Percentiles rank a stretch among this genome's conserved stretches.
These are phyloP conservation scores for Phycomyces blakesleeanus DNA, from an alignment of 192 early-diverging fungal species.

Conservation along the genomic window DNA sequence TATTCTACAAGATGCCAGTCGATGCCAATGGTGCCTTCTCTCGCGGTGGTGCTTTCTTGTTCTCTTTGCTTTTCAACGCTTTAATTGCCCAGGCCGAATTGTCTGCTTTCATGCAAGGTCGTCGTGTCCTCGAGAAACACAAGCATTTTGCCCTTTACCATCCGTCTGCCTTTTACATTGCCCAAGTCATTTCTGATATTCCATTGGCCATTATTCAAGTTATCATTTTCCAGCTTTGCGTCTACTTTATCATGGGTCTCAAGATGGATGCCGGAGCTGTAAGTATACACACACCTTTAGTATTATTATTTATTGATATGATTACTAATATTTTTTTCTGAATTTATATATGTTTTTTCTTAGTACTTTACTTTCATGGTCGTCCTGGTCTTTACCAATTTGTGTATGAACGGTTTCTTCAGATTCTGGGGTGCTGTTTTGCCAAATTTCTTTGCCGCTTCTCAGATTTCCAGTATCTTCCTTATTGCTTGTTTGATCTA, in stretches of 20 bases:
- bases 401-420: slow-evolving; percentile 61
- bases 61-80: slow-evolving; percentile 65
- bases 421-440: slow-evolving; percentile 52
- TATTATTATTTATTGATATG: too few species aligned
- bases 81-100: slow-evolving; percentile 64
- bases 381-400: slow-evolving; percentile 52
- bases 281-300: background rate
- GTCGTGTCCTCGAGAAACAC: slow-evolving; percentile 69
- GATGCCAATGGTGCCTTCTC: slow-evolving; percentile 61
- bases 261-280: slow-evolving; percentile 54
- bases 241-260: slow-evolving; percentile 66
- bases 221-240: slow-evolving; percentile 53
- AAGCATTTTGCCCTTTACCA: slow-evolving; percentile 65
- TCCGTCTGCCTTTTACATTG: slow-evolving; percentile 59
- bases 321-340: background rate
- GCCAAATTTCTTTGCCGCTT: slow-evolving; percentile 52
- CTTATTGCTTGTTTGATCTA: slow-evolving; percentile 57
- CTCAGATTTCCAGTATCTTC: slow-evolving; percentile 49
- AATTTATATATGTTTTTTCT: too few species aligned
- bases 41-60: slow-evolving; percentile 69
- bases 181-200: slow-evolving; percentile 57
- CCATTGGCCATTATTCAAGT: slow-evolving; percentile 51
- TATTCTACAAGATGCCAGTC: slow-evolving; percentile 58
- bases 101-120: slow-evolving; percentile 63
- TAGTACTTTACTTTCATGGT: slow-evolving; percentile 56